Percentiles rank a stretch among this genome's conserved stretches.
Evolutionary conservation across 257 asterid genomes (phyloP).

Genomic region (Przewalskia tangutica): DNA sequence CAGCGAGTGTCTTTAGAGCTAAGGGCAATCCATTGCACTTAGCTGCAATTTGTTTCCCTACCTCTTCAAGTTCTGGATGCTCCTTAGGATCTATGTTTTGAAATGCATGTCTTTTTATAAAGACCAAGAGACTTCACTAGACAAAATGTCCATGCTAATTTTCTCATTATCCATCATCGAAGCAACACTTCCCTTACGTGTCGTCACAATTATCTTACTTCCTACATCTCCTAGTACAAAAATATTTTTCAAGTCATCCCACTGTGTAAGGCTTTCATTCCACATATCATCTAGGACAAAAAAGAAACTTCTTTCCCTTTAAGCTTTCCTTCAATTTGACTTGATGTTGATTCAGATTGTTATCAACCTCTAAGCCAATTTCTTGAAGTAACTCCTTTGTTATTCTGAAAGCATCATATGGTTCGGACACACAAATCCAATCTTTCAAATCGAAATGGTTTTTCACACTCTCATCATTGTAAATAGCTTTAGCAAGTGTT

Average conservation of each 20-base stretch:
- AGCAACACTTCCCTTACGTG: not conserved
- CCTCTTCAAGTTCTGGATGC: not conserved
- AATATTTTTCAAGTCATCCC: not conserved
- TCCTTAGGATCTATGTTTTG: not conserved
- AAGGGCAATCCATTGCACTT: slow-evolving; percentile 10
- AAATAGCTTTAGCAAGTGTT: slow-evolving; percentile 11
- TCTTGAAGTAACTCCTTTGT: slow-evolving; percentile 3
- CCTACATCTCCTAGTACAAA: not conserved
- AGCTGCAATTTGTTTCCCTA: not conserved
- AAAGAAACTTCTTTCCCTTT: not conserved
- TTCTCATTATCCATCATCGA: not conserved
- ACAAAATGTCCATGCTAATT: not conserved
- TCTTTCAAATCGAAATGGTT: not conserved
- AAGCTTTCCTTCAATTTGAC: not conserved
- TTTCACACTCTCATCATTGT: slow-evolving; percentile 1
- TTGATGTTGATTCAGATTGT: not conserved
- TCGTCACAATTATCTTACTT: slow-evolving; percentile 13
- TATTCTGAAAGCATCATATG: not conserved
- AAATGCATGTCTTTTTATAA: slow-evolving; percentile 4
- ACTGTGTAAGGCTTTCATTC: not conserved
- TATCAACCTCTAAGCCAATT: not conserved
- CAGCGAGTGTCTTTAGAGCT: slow-evolving; percentile 7
- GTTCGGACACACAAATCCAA: slow-evolving; percentile 13
- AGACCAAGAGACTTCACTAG: not conserved
- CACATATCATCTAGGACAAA: slow-evolving; percentile 17